phyloP scores from a whole-genome alignment of 257 asterid species.

The Nicotiana tabacum region DNA sequence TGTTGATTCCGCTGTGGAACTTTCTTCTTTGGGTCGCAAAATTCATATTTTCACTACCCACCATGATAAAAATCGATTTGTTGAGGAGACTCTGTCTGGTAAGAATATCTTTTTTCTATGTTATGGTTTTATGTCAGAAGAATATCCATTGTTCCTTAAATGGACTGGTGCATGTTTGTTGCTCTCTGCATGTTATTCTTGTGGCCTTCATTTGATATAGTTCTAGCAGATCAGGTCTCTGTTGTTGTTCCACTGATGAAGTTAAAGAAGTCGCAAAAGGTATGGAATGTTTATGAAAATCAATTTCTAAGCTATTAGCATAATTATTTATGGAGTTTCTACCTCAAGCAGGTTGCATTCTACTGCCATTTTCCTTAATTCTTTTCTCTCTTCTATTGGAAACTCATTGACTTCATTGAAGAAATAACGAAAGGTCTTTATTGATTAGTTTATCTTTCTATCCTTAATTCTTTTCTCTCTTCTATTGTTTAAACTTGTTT shows the following conservation, averaged over 20 bases:
- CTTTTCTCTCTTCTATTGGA: slow-evolving; percentile 9
- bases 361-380: slow-evolving; percentile 66
- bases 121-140: neutral
- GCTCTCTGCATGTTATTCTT: slow-evolving; percentile 59
- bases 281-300: slow-evolving; percentile 16
- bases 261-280: slow-evolving; percentile 71
- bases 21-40: slow-evolving; percentile 62
- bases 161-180: slow-evolving; percentile 54
- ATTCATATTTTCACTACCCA: slow-evolving; percentile 79
- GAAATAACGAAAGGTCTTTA: slow-evolving; percentile 70
- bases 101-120: neutral
- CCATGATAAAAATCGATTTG: slow-evolving; percentile 76
- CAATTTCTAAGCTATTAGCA: neutral
- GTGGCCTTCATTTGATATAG: slow-evolving; percentile 60
- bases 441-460: neutral
- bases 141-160: neutral
- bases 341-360: slow-evolving; percentile 53
- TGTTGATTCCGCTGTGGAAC: slow-evolving; percentile 86
- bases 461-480: neutral
- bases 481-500: neutral
- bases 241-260: slow-evolving; percentile 66
- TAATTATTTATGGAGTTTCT: neutral
- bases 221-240: slow-evolving; percentile 84
- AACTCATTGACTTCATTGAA: slow-evolving; percentile 71
- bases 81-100: slow-evolving; percentile 90